phyloP scores from a whole-genome alignment of 257 asterid genomes.

The Handroanthus guayacan region DNA sequence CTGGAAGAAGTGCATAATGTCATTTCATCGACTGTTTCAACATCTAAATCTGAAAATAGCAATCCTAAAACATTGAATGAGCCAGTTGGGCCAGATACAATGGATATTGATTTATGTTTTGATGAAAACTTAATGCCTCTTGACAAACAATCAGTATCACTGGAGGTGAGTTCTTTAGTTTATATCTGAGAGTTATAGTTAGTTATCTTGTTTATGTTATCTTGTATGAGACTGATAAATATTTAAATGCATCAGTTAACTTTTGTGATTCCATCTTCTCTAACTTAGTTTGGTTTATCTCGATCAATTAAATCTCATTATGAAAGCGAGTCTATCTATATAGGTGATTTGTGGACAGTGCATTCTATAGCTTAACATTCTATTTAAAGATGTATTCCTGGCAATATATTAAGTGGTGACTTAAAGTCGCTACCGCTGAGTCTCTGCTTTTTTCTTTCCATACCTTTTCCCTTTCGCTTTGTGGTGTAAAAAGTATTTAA shows the following conservation, averaged over 20 bases:
- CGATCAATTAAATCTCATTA: background rate
- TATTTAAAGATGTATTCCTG: background rate
- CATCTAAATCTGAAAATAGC: slow-evolving; percentile 37
- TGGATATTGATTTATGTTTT: slow-evolving; percentile 32
- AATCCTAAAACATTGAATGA: slow-evolving; percentile 39
- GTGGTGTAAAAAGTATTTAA: background rate
- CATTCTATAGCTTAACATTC: background rate
- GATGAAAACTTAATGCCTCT: slow-evolving; percentile 38
- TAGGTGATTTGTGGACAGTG: background rate
- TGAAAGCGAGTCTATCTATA: background rate
- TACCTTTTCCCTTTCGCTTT: too few relatives aligned
- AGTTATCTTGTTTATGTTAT: slow-evolving; percentile 7
- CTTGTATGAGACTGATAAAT: background rate
- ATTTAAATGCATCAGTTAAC: background rate
- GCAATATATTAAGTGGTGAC: background rate
- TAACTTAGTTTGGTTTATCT: background rate
- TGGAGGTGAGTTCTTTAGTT: slow-evolving; percentile 52
- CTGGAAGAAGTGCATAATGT: slow-evolving; percentile 37
- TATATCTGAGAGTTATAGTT: slow-evolving; percentile 6
- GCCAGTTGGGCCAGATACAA: slow-evolving; percentile 30
- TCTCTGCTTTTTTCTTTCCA: too few relatives aligned
- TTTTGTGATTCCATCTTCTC: slow-evolving; percentile 11
- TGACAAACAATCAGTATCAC: slow-evolving; percentile 47
- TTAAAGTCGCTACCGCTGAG: too few relatives aligned
- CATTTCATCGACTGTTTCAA: slow-evolving; percentile 40